phyloP scores from a whole-genome alignment of 2,329 filamentous ascomycete species.

The Fusarium siculi region DNA sequence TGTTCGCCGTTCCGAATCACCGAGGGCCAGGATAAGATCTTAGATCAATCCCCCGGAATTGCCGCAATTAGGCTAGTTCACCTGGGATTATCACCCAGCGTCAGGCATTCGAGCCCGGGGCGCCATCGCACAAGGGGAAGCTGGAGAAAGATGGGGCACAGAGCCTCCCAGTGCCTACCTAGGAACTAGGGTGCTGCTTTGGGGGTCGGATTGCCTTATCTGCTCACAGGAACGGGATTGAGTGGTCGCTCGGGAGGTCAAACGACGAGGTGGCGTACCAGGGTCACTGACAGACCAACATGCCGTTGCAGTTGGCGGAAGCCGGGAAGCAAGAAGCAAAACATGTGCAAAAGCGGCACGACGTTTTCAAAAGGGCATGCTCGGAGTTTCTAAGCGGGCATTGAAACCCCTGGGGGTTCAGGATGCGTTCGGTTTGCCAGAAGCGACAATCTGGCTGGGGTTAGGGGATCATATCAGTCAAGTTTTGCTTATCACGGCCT shows the following conservation, averaged over 20 bases:
- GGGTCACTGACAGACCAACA: conserved; percentile 16
- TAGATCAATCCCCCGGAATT: conserved; percentile 50
- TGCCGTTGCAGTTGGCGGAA: conserved; percentile 15
- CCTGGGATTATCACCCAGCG: conserved; percentile 29
- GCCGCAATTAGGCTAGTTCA: conserved; percentile 42
- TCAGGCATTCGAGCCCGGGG: conserved; percentile 31
- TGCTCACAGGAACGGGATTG: conserved; percentile 28
- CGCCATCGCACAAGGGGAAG: conserved; percentile 46
- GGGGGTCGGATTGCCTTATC: conserved; percentile 41
- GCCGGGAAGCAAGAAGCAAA: not conserved
- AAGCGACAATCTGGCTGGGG: conserved; percentile 10
- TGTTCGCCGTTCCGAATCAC: conserved; percentile 48
- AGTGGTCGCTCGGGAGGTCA: conserved; percentile 18
- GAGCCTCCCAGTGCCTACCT: conserved; percentile 38
- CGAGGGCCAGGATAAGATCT: conserved; percentile 48
- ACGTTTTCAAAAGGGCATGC: conserved; percentile 5
- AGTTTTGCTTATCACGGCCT: conserved; percentile 36
- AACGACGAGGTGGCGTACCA: conserved; percentile 34
- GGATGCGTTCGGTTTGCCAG: conserved; percentile 29
- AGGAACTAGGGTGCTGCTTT: conserved; percentile 5
- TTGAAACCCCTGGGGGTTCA: conserved; percentile 21
- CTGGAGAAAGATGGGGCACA: conserved; percentile 45
- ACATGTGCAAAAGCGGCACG: conserved; percentile 3
- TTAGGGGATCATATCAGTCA: conserved; percentile 34
- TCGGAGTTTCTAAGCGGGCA: conserved; percentile 16